These are phyloP conservation scores for Tylopilus sp. DNA, from an alignment of 1,284 basidiomycete genomes.

Conservation along the genomic window DNA sequence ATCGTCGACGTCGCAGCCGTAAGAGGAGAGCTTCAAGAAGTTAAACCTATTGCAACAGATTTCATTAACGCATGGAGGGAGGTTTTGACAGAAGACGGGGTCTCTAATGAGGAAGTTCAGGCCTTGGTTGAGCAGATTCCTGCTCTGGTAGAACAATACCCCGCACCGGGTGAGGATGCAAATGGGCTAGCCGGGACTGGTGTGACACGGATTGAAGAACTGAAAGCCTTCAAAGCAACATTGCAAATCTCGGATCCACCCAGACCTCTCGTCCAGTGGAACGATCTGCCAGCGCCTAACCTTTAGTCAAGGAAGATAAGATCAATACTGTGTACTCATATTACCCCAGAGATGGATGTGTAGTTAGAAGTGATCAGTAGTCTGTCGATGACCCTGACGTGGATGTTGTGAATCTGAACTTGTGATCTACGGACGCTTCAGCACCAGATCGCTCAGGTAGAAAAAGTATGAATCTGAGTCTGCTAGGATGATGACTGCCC, in stretches of 20 bases:
- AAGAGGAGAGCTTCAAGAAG: slow-evolving; percentile 43
- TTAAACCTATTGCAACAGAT: slow-evolving; percentile 44
- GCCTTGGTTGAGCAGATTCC: slow-evolving; percentile 53
- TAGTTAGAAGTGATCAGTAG: background rate
- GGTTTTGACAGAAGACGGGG: slow-evolving; percentile 43
- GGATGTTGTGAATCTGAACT: background rate
- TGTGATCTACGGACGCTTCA: background rate
- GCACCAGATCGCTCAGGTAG: background rate
- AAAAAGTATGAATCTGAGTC: too few species aligned
- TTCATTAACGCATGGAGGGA: slow-evolving; percentile 57
- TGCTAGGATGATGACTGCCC: too few species aligned
- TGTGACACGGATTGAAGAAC: slow-evolving; percentile 65
- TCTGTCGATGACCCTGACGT: background rate
- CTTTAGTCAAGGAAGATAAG: slow-evolving; percentile 29
- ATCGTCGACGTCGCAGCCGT: slow-evolving; percentile 49
- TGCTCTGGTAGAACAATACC: slow-evolving; percentile 29
- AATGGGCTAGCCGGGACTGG: slow-evolving; percentile 46
- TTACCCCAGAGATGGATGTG: background rate
- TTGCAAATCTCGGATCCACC: slow-evolving; percentile 51
- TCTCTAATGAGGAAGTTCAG: slow-evolving; percentile 43
- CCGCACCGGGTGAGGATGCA: slow-evolving; percentile 45
- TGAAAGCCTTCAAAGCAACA: slow-evolving; percentile 66
- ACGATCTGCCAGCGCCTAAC: slow-evolving; percentile 56
- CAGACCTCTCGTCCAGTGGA: slow-evolving; percentile 64
- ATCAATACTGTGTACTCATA: background rate